Base-by-base conservation (phyloP, 768 basidiomycete species). In the Trametes punicea region DNA sequence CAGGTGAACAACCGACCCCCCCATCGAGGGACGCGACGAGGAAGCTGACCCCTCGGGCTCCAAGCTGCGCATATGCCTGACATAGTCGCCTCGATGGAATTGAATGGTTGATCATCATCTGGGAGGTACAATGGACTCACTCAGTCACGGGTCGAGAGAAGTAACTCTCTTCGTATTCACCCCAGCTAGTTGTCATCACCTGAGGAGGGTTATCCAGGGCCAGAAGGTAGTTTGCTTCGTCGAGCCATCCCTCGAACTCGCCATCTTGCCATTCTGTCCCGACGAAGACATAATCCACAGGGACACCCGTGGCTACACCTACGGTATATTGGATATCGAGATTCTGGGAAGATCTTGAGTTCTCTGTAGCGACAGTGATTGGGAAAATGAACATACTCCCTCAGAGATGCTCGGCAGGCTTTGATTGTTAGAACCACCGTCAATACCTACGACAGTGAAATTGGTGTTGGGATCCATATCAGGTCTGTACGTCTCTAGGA, bases 241-340 rank as follows among this genome's bases (percentile, higher is more conserved):
- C 62, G 21, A 63, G 49, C 57, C 63, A 63, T 6, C 61, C 63
- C n/a, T 57, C 55, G 25, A 57, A 48, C 13, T 34, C 60, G 31
- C 60, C 60, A 41, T 63, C 64, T 27, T 50, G 31, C 9, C 57
- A 39, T 62, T 44, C n/a, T 46, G 53, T 46, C 0, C 61, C 31
- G 56, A 85, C 82, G 2, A 81, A 77, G 11, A 69, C 73, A 67
- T 79, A 86, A 18, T 72, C 30, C 79, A 81, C 3, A 81, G 82
- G 10, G 69, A 62, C 86, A 16, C 74, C 77, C 18, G 85, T 85
- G 3, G 65, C 62, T 7, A 67, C 33, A 16, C 65, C 65, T 11
- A 62, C 51, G 16, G 65, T 63, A 56, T 67, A 67, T 42, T 67
- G 62, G 21, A 61, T 59, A 38, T 67, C 65, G 29, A 67, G 62